phyloP scores from a whole-genome alignment of 2,329 filamentous ascomycete species.

The Aspergillus ruber region DNA sequence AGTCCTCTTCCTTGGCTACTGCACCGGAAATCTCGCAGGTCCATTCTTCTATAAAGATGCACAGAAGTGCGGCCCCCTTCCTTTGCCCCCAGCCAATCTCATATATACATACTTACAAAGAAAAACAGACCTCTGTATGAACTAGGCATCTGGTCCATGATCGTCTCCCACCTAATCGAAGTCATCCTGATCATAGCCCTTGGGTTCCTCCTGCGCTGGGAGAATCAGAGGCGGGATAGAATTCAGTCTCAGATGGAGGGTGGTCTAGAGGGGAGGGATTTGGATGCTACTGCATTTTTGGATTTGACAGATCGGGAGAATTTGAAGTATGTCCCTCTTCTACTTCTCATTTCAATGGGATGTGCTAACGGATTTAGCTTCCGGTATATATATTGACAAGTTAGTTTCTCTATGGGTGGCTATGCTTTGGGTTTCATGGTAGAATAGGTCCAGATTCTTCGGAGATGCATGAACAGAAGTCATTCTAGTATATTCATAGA shows the following conservation, averaged over 20 bases:
- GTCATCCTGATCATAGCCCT: conserved; percentile 41
- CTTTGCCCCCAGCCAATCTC: no score
- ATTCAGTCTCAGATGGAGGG: conserved; percentile 43
- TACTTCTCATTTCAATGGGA: background rate
- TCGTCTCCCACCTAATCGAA: conserved; percentile 49
- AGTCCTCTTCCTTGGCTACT: conserved; percentile 55
- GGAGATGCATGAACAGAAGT: background rate
- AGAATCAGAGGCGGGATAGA: conserved; percentile 46
- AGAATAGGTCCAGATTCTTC: no score
- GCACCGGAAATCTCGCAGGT: conserved; percentile 55
- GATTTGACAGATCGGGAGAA: conserved; percentile 52
- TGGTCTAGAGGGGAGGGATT: conserved; percentile 41
- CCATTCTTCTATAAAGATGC: conserved; percentile 56
- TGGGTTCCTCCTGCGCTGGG: conserved; percentile 42
- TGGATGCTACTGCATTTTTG: conserved; percentile 47
- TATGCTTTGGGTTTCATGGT: no score
- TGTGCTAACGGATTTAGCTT: conserved; percentile 8
- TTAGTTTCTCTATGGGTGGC: background rate
- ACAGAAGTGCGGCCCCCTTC: conserved; percentile 35
- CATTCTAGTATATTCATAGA: no score
- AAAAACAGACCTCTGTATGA: conserved; percentile 37
- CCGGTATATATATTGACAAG: conserved; percentile 15
- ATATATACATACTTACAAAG: background rate
- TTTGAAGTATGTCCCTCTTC: conserved; percentile 32
- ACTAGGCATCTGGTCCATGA: conserved; percentile 53